Conservation (phyloP, 2,329 filamentous ascomycete species). For the Apiospora phragmitis region DNA sequence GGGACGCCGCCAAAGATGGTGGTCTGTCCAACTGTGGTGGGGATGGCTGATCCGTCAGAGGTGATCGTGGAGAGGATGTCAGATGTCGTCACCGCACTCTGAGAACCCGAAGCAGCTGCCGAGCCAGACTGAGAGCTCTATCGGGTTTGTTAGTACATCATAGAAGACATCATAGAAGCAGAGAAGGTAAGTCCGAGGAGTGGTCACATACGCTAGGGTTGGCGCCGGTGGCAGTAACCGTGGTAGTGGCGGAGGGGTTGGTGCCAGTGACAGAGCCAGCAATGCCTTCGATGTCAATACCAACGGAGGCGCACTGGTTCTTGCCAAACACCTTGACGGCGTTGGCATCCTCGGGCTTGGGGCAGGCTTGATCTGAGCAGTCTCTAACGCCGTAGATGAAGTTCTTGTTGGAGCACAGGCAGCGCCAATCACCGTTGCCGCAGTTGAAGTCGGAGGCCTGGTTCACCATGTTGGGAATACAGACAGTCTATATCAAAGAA, state of each 20-base stretch:
- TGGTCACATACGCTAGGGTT: not conserved
- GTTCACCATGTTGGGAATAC: conserved; percentile 9
- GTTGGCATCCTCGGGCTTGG: not conserved
- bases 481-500: not conserved
- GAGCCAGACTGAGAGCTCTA: not conserved
- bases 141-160: not conserved
- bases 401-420: not conserved
- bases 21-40: not conserved
- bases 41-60: not conserved
- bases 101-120: not conserved
- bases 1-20: not conserved
- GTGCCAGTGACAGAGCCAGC: not conserved
- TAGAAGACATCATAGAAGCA: no score
- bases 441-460: not conserved
- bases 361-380: conserved; percentile 6
- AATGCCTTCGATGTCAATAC: not conserved
- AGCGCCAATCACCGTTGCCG: not conserved
- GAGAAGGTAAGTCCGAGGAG: no score
- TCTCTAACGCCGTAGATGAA: conserved; percentile 11
- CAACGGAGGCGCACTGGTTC: not conserved
- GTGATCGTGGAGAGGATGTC: not conserved
- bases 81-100: not conserved
- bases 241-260: not conserved
- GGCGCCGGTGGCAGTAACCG: not conserved
- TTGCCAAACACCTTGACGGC: not conserved